Evolutionary conservation across 176 grass and related monocot species (phyloP).

Genomic region (Triticum aestivum): DNA sequence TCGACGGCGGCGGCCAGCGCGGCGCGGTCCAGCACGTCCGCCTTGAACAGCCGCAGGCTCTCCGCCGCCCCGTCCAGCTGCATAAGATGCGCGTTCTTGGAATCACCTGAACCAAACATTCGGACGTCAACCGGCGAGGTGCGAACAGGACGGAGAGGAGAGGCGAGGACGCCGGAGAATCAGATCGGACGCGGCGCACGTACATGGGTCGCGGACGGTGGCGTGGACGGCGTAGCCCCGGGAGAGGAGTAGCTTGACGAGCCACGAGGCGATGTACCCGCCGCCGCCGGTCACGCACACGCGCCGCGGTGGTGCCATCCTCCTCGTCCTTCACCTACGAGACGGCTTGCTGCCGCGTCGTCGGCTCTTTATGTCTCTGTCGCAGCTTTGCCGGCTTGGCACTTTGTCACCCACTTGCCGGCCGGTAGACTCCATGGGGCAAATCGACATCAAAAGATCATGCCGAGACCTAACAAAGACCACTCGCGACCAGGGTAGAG

Average conservation of each 20-base stretch:
- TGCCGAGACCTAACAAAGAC: background rate
- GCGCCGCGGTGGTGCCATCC: background rate
- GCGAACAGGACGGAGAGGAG: background rate
- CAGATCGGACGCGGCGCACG: background rate
- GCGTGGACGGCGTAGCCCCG: slow-evolving; percentile 60
- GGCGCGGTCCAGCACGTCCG: slow-evolving; percentile 46
- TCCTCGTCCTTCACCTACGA: background rate
- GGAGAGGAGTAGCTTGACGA: slow-evolving; percentile 63
- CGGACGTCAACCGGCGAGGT: background rate
- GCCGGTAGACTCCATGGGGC: background rate
- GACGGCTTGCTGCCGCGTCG: background rate
- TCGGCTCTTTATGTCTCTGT: background rate
- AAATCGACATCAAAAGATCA: background rate
- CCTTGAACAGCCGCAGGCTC: slow-evolving; percentile 48
- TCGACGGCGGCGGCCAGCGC: slow-evolving; percentile 38
- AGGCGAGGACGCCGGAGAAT: background rate
- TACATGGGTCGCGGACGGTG: slow-evolving; percentile 47
- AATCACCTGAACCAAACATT: slow-evolving; percentile 19
- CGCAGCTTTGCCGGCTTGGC: background rate
- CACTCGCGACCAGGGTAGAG: background rate
- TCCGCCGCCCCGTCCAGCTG: slow-evolving; percentile 37
- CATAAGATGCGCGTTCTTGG: slow-evolving; percentile 39
- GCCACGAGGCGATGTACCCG: slow-evolving; percentile 53
- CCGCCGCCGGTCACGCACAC: slow-evolving; percentile 62
- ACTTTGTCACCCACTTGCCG: background rate